Evolutionary conservation across 345 rosid species (phyloP).

Genomic region (Cardiospermum halicacabum): DNA sequence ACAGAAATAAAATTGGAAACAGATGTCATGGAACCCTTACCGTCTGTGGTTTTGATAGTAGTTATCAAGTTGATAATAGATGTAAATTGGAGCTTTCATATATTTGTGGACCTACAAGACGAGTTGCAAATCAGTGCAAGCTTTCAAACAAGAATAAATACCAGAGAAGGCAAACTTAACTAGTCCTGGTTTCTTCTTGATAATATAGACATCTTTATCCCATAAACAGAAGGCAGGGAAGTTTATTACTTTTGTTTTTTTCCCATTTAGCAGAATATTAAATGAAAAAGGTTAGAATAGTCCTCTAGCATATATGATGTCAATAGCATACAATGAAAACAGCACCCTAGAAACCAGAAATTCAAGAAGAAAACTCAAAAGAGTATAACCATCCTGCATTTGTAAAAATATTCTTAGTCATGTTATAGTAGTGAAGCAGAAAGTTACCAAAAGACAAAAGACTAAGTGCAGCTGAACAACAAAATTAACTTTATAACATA

Average conservation of each 20-base stretch:
- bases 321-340: neutral
- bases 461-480: neutral
- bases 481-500: neutral
- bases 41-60: constrained; percentile 83
- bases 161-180: neutral
- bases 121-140: constrained; percentile 8
- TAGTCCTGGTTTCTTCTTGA: neutral
- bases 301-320: neutral
- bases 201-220: neutral
- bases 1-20: constrained; percentile 1
- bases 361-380: neutral
- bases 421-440: neutral
- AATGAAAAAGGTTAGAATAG: neutral
- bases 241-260: neutral
- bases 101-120: constrained; percentile 51
- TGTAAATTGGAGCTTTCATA: constrained; percentile 84
- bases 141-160: constrained; percentile 2
- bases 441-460: neutral
- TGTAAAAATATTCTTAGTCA: neutral
- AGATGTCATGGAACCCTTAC: constrained; percentile 31
- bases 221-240: neutral
- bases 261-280: neutral
- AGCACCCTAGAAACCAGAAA: neutral
- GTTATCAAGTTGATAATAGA: constrained; percentile 85
- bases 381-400: neutral